Base-by-base conservation (phyloP, 2,329 filamentous ascomycete genomes). In the Pyrenochaeta sp. region DNA sequence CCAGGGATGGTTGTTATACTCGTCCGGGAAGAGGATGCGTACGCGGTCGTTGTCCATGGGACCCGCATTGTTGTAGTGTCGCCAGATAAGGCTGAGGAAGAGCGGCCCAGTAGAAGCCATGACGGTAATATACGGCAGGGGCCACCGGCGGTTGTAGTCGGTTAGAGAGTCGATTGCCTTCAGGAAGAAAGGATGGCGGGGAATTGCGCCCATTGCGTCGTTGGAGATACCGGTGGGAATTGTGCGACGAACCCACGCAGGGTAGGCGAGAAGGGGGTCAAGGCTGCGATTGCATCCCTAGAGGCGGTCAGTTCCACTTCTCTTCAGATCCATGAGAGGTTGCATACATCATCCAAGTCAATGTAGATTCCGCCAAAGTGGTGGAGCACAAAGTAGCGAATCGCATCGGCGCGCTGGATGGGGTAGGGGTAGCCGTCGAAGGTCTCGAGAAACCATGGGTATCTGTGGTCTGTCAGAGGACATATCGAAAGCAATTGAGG, bases 311-410 rank as follows among this genome's bases (percentile, higher is more conserved):
- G 45, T 44, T 29, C 33, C 47, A 63, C 4, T 15, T 27, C 4
- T 9, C 27, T 27, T 14, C 10, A 71, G 27, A 18, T 4, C 14
- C 7, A 11, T 43, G 9, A 35, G 4, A 20, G 7, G 20, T 7
- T 37, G 17, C 83, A 39, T 74, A 85, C 83, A 74, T 87, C 87
- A 74, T 95, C 90, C 42, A 94, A 78, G 68, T 95, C 90, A 63
- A 94, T 87, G 75, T 94, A 94, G 50, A 92, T 87, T 35, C 91
- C 91, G 49, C 91, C 91, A 70, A 86, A 93, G 74, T 91, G 85
- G 47, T 87, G 83, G 29, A 95, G 81, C 17, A 92, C 82, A 71
- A 94, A 93, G 77, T 94, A 94, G 45, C 90, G 85, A 65, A 94
- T 90, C 4, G 89, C 82, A 69, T 94, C 90, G 50, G 90, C 89